Conservation (phyloP, 2,329 filamentous ascomycete species). For the Fusarium cyanostomum region DNA sequence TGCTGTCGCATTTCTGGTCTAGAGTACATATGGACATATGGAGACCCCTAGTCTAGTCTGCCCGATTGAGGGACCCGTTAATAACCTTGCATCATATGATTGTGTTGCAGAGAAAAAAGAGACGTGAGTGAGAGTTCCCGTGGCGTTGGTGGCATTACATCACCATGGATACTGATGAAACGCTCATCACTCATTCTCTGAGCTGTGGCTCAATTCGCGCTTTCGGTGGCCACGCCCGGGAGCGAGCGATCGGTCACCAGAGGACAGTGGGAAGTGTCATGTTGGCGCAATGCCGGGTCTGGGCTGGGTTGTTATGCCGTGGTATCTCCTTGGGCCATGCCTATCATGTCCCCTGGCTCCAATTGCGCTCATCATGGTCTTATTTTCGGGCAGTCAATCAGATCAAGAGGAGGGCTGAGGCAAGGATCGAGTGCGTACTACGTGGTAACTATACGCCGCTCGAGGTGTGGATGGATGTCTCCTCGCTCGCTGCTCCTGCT, state of each 20-base stretch:
- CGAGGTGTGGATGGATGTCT: neutral
- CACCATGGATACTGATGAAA: slow-evolving; percentile 30
- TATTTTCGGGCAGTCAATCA: slow-evolving; percentile 35
- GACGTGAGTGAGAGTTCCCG: slow-evolving; percentile 26
- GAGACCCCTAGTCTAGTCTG: slow-evolving; percentile 30
- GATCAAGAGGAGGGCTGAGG: slow-evolving; percentile 27
- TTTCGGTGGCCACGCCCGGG: slow-evolving; percentile 18
- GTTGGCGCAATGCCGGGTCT: neutral
- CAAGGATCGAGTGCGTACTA: slow-evolving; percentile 3
- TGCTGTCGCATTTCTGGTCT: neutral
- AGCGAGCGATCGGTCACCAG: slow-evolving; percentile 25
- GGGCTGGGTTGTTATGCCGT: slow-evolving; percentile 19
- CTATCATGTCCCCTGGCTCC: slow-evolving; percentile 18
- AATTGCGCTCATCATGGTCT: slow-evolving; percentile 24
- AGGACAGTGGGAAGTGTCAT: slow-evolving; percentile 16
- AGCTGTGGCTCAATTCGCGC: slow-evolving; percentile 4
- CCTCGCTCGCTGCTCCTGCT: too few relatives aligned
- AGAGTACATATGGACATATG: neutral
- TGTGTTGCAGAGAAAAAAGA: slow-evolving; percentile 13
- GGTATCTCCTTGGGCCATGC: slow-evolving; percentile 30
- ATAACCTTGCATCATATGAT: slow-evolving; percentile 43
- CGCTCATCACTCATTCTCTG: neutral
- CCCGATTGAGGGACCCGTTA: slow-evolving; percentile 34
- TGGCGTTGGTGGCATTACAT: slow-evolving; percentile 39
- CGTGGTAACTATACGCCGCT: slow-evolving; percentile 9